Base-by-base conservation (phyloP, 371 early-diverging fungal genomes). In the Encephalitozoon intestinalis region DNA sequence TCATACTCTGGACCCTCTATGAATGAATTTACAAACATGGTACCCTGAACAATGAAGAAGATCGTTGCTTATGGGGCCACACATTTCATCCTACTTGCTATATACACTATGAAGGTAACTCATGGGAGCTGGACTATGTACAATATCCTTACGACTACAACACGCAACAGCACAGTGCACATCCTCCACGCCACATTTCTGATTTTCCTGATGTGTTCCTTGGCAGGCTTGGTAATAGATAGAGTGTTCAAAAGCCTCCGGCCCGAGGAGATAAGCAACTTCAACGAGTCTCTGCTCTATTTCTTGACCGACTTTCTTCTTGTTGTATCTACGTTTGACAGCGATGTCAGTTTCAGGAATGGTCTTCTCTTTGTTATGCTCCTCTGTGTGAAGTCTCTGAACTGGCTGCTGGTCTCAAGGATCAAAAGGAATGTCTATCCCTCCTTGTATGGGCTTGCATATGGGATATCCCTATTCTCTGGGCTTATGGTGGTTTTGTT, bases 241-340 rank as follows among this genome's bases (percentile, higher is more conserved):
- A 7, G 18, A 3, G 64, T 64, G 46, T 67, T 82, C 28, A 74
- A 78, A 4, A 28, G 26, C 0, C 75, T 85, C 8, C 41, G 70
- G 9, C 12, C 58, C 3, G 65, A 81, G 46, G 83, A 85, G 28
- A 52, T 63, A n/a, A 50, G 69, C 43, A 58, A 53, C n/a, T 58
- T 82, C 34, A 78, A 82, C 39, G 85, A 85, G 26, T 72, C 77
- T 25, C 28, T 58, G 2, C 67, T 77, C 30, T 25, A 69, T 9
- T 82, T 80, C 44, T 31, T 82, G 18, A 73, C 79, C 18, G 82
- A 83, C 40, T 65, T 77, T 11, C 43, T 80, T 8, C 43, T 85
- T 37, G 68, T 81, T 34, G 40, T 83, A 4, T 75, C 80, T 53
- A 30, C 81, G 3, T 85, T 85, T 76, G 67, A 77, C 21, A 68